Conservation (phyloP, 176 grass and related monocot genomes). For the Saccharum spontaneum region DNA sequence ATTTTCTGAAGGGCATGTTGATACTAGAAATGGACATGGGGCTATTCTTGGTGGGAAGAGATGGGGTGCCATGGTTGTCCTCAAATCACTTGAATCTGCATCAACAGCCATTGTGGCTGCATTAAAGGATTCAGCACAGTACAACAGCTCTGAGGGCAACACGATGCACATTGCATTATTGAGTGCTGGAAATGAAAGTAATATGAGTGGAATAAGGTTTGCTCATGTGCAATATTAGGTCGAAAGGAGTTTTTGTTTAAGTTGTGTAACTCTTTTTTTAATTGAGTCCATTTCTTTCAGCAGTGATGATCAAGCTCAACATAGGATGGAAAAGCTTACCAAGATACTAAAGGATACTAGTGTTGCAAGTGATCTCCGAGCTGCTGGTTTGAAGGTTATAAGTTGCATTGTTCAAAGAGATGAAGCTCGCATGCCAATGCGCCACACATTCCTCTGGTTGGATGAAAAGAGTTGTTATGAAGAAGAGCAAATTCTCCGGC, state of each 20-base stretch:
- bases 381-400: conserved; percentile 62
- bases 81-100: conserved; percentile 73
- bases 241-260: neutral
- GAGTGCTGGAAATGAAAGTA: conserved; percentile 67
- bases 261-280: conserved; percentile 6
- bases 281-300: conserved; percentile 29
- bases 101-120: conserved; percentile 55
- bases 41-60: conserved; percentile 37
- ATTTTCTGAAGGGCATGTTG: conserved; percentile 58
- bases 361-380: conserved; percentile 56
- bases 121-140: conserved; percentile 51
- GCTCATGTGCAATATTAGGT: conserved; percentile 22
- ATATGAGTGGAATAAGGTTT: conserved; percentile 64
- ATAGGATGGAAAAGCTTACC: conserved; percentile 59
- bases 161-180: conserved; percentile 89
- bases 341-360: conserved; percentile 59
- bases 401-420: conserved; percentile 95
- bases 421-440: conserved; percentile 69
- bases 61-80: conserved; percentile 81
- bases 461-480: conserved; percentile 68
- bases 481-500: conserved; percentile 79
- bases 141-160: conserved; percentile 55
- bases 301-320: conserved; percentile 80
- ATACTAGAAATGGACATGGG: conserved; percentile 44
- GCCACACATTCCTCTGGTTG: conserved; percentile 83